A percentile compares a stretch with the other conserved stretches of the same genome.
These are phyloP conservation scores for Aspergillus costaricaensis DNA, from an alignment of 2,329 filamentous ascomycete genomes.

Conservation along the genomic window DNA sequence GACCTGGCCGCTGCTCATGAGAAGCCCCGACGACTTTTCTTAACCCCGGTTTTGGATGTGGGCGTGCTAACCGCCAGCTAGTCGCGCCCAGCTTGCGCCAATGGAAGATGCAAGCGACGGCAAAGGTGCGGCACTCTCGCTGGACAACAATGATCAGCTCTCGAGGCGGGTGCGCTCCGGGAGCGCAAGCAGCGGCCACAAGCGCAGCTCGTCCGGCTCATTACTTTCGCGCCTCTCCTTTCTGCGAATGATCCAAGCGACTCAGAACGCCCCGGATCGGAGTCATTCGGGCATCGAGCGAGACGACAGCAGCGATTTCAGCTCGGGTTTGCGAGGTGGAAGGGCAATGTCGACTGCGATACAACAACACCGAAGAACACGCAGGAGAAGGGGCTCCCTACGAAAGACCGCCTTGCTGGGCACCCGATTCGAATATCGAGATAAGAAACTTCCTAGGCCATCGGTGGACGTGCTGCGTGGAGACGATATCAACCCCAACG, in stretches of 20 bases:
- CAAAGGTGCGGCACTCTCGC: constrained; percentile 29
- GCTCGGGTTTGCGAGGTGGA: constrained; percentile 44
- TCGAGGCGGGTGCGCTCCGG: constrained; percentile 34
- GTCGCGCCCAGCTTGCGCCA: constrained; percentile 28
- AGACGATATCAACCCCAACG: constrained; percentile 15
- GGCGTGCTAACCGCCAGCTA: constrained; percentile 25
- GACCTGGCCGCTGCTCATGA: not conserved
- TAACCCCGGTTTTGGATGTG: constrained; percentile 22
- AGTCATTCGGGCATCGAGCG: constrained; percentile 26
- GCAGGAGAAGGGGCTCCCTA: constrained; percentile 79
- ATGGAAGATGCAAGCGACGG: constrained; percentile 39
- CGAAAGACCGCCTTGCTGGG: constrained; percentile 84
- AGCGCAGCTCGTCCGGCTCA: constrained; percentile 62
- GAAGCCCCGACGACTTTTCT: constrained; percentile 4
- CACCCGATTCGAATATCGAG: constrained; percentile 44
- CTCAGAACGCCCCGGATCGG: constrained; percentile 37
- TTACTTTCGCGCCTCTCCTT: constrained; percentile 72
- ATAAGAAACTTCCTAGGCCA: constrained; percentile 29
- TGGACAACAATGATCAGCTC: constrained; percentile 26
- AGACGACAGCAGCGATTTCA: constrained; percentile 29
- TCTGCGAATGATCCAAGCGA: constrained; percentile 54
- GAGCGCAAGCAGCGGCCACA: constrained; percentile 45
- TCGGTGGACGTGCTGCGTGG: constrained; percentile 18
- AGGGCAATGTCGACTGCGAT: constrained; percentile 51
- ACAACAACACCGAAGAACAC: constrained; percentile 56